These are phyloP conservation scores for Phytophthora ramorum DNA, from an alignment of 352 stramenopile genomes.

Conservation along the genomic window DNA sequence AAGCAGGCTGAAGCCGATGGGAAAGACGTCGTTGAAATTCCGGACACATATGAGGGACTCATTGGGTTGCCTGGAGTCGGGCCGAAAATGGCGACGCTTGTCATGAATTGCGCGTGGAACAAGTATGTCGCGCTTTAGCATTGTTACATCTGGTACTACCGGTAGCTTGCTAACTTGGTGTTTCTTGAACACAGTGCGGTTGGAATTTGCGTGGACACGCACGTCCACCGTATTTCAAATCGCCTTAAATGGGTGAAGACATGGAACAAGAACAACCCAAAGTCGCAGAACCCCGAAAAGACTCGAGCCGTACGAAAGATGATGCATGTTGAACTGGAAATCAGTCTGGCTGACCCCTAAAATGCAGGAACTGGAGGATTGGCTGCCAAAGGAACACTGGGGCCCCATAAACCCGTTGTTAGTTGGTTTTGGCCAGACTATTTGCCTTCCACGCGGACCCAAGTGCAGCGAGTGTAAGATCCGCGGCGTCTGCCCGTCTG, in stretches of 20 bases:
- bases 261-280: constrained; percentile 85
- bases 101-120: constrained; percentile 93
- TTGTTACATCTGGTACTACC: background rate
- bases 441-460: constrained; percentile 75
- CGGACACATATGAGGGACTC: constrained; percentile 88
- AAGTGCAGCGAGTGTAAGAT: constrained; percentile 83
- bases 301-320: constrained; percentile 70
- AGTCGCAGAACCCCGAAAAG: constrained; percentile 91
- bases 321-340: background rate
- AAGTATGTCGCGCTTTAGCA: constrained; percentile 46
- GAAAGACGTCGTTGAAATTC: constrained; percentile 85
- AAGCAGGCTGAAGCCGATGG: constrained; percentile 38
- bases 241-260: constrained; percentile 94
- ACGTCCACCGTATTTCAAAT: constrained; percentile 98
- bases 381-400: constrained; percentile 93
- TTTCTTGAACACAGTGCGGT: constrained; percentile 49
- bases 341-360: constrained; percentile 2
- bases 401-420: constrained; percentile 92
- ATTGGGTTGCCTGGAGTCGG: constrained; percentile 94
- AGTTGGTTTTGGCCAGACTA: constrained; percentile 97
- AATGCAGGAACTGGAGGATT: constrained; percentile 92
- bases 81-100: constrained; percentile 97
- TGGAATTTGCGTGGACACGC: constrained; percentile 97
- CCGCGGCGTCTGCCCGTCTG: constrained; percentile 73
- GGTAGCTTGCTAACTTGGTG: background rate